These are phyloP conservation scores for Penicillium psychrosexuale DNA, from an alignment of 2,329 filamentous ascomycete species.

Conservation along the genomic window DNA sequence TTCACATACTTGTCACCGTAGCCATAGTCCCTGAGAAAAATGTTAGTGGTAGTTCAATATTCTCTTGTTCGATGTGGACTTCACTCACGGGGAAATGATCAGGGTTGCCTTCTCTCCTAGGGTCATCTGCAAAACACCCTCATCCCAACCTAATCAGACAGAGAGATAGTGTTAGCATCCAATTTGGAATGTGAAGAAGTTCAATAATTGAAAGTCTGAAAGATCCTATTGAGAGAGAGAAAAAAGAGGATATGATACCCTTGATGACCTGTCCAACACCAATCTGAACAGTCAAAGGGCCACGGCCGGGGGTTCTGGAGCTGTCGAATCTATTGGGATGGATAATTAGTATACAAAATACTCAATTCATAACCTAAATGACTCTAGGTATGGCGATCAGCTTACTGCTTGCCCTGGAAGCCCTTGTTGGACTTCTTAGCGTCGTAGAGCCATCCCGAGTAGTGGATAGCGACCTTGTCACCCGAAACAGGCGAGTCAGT, in stretches of 20 bases:
- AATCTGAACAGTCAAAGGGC: slow-evolving; percentile 72
- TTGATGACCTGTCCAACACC: slow-evolving; percentile 80
- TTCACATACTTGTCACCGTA: slow-evolving; percentile 39
- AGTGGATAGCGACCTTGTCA: slow-evolving; percentile 79
- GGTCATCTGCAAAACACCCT: slow-evolving; percentile 79
- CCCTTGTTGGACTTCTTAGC: slow-evolving; percentile 58
- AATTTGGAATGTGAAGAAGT: background rate
- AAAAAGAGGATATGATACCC: slow-evolving; percentile 53
- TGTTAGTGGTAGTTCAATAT: background rate
- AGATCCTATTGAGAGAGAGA: background rate
- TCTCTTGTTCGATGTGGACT: background rate
- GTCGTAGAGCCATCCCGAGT: slow-evolving; percentile 83
- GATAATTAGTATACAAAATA: background rate
- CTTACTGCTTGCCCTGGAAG: slow-evolving; percentile 66
- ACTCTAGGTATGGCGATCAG: background rate
- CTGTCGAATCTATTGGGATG: slow-evolving; percentile 70
- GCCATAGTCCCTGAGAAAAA: slow-evolving; percentile 28
- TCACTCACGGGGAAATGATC: slow-evolving; percentile 68
- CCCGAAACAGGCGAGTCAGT: slow-evolving; percentile 59
- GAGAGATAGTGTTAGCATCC: background rate
- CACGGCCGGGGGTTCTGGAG: slow-evolving; percentile 63
- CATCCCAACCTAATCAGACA: slow-evolving; percentile 63
- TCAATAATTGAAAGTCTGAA: background rate
- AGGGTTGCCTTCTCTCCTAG: slow-evolving; percentile 84
- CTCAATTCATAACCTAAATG: background rate